Percentiles rank a stretch among this genome's conserved stretches.
Conservation (phyloP, 345 rosid genomes). For the Rhodomyrtus tomentosa region DNA sequence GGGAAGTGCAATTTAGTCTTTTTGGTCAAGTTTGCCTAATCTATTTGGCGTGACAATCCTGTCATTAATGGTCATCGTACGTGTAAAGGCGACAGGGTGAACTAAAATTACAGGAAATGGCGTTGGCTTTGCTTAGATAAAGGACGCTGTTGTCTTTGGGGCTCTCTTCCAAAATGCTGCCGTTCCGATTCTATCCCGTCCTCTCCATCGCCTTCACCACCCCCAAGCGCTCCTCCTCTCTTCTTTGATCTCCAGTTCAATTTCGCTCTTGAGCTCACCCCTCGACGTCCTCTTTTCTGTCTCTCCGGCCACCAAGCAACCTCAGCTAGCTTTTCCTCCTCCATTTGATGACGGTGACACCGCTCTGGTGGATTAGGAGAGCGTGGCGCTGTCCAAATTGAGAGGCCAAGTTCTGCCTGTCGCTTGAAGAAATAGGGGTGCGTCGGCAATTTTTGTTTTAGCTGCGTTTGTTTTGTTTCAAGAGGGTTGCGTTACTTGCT, state of each 20-base stretch:
- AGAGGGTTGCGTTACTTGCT: constrained; percentile 63
- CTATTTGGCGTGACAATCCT: background rate
- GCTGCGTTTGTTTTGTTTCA: background rate
- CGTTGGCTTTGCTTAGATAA: background rate
- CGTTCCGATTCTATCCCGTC: background rate
- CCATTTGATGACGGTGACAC: constrained; percentile 17
- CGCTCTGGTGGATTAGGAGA: constrained; percentile 48
- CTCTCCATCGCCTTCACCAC: constrained; percentile 17
- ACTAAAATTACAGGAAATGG: background rate
- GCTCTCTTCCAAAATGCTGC: constrained; percentile 22
- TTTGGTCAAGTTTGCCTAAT: background rate
- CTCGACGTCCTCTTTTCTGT: constrained; percentile 24
- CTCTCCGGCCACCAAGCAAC: constrained; percentile 23
- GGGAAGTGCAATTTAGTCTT: background rate
- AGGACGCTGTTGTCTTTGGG: constrained; percentile 1
- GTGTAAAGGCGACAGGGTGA: background rate
- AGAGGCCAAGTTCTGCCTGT: constrained; percentile 43
- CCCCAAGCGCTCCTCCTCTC: constrained; percentile 14
- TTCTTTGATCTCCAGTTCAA: constrained; percentile 11
- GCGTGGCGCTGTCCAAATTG: constrained; percentile 69
- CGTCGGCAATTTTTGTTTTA: background rate
- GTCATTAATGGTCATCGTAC: background rate
- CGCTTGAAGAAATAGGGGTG: constrained; percentile 64
- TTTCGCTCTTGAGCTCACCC: constrained; percentile 1
- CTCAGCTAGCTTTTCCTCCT: constrained; percentile 7